Conservation (phyloP, 176 grass and related monocot species). For the Triticum monococcum region DNA sequence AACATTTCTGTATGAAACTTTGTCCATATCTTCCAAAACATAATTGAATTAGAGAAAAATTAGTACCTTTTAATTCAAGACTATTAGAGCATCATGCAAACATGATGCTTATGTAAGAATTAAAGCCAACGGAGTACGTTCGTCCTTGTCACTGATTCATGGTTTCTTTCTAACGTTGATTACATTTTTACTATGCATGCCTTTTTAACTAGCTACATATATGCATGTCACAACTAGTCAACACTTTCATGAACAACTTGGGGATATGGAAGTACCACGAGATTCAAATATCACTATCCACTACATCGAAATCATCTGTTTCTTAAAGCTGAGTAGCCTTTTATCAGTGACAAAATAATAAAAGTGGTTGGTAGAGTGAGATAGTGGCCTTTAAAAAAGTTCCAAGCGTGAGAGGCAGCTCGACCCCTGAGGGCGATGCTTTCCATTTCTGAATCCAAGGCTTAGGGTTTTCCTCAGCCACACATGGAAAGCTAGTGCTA, state of each 20-base stretch:
- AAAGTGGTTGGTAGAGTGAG: slow-evolving; percentile 36
- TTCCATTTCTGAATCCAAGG: slow-evolving; percentile 30
- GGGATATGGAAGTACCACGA: neutral
- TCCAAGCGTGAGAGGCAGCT: neutral
- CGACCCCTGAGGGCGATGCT: slow-evolving; percentile 3
- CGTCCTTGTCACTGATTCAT: neutral
- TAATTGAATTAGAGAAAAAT: neutral
- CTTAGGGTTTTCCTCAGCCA: slow-evolving; percentile 19
- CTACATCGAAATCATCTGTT: slow-evolving; percentile 8
- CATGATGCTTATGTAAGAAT: neutral
- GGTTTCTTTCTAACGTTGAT: neutral
- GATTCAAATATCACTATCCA: slow-evolving; percentile 11
- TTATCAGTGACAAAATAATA: slow-evolving; percentile 27
- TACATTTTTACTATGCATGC: neutral
- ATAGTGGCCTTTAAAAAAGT: slow-evolving; percentile 27
- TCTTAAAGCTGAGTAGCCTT: slow-evolving; percentile 40
- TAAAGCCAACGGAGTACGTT: neutral
- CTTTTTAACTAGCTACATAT: neutral
- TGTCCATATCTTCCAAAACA: neutral
- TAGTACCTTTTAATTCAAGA: neutral
- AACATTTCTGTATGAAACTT: neutral
- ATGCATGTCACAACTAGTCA: neutral
- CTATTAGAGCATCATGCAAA: neutral
- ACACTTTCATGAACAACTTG: neutral
- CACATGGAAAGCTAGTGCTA: slow-evolving; percentile 27